phyloP scores from a whole-genome alignment of 257 asterid species.

The Echium plantagineum region DNA sequence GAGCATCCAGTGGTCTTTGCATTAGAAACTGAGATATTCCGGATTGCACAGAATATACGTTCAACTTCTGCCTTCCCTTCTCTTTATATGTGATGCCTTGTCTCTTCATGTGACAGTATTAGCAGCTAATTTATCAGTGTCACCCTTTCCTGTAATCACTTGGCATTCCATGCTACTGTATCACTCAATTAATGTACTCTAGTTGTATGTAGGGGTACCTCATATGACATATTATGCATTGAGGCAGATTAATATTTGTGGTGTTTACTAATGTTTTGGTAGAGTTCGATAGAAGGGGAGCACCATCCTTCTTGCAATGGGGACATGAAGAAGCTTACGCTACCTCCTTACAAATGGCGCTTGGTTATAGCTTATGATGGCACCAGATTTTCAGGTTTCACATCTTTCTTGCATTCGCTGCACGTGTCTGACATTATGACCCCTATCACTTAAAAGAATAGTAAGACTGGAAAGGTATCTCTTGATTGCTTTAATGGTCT shows the following conservation, averaged over 20 bases:
- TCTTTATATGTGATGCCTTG: no score
- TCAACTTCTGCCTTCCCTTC: neutral
- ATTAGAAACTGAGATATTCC: neutral
- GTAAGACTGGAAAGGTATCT: neutral
- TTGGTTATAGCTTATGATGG: conserved; percentile 81
- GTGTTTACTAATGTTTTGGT: neutral
- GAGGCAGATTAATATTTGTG: neutral
- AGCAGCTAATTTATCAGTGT: no score
- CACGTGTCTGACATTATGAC: neutral
- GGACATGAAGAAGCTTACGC: conserved; percentile 9
- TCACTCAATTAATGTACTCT: neutral
- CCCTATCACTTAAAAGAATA: no score
- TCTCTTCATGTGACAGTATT: no score
- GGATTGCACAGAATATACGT: neutral
- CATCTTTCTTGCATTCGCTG: neutral
- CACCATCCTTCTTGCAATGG: neutral
- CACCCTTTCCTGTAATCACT: no score
- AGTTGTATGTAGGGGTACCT: neutral
- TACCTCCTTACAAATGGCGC: conserved; percentile 56
- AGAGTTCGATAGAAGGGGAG: neutral
- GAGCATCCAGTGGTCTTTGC: neutral
- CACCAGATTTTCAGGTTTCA: conserved; percentile 71
- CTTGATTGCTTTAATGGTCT: neutral
- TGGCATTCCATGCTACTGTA: neutral
- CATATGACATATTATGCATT: neutral